phyloP scores from a whole-genome alignment of 768 basidiomycete genomes.

The Infundibulicybe gibba region DNA sequence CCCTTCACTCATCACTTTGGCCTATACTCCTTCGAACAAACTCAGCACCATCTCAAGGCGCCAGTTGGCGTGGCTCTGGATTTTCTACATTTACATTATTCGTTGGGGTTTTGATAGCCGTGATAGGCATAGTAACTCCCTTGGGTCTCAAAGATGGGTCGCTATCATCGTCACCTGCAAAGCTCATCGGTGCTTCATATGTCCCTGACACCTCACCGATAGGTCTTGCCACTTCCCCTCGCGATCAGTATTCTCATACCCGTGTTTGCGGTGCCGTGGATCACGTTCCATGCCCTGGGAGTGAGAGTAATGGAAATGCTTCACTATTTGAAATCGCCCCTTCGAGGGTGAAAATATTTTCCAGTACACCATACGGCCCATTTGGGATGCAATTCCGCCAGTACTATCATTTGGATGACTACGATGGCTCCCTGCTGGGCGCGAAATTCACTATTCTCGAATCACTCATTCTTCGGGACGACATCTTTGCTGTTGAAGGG shows the following conservation, averaged over 20 bases:
- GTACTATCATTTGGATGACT: conserved; percentile 9
- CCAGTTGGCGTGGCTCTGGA: conserved; percentile 4
- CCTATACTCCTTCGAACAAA: conserved; percentile 12
- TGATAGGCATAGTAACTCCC: conserved; percentile 14
- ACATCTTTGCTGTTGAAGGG: conserved; percentile 13
- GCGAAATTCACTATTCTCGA: conserved; percentile 6
- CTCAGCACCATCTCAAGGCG: conserved; percentile 1
- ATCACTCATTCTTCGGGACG: conserved; percentile 14
- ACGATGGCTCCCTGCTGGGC: conserved; percentile 4
- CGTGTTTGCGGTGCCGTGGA: conserved; percentile 15
- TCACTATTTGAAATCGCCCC: conserved; percentile 11
- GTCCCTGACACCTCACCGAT: conserved; percentile 14
- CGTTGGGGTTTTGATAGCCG: conserved; percentile 11
- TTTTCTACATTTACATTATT: conserved; percentile 10
- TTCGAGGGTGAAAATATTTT: conserved; percentile 10
- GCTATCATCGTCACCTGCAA: neutral
- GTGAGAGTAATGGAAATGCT: conserved; percentile 6
- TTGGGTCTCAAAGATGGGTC: conserved; percentile 16
- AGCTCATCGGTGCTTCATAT: conserved; percentile 4
- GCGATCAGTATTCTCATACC: conserved; percentile 8
- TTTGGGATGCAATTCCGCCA: conserved; percentile 17
- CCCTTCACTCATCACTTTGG: conserved; percentile 16
- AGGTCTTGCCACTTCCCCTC: conserved; percentile 14
- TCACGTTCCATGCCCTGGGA: conserved; percentile 13
- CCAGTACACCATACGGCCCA: conserved; percentile 13